Evolutionary conservation across 2,329 filamentous ascomycete species (phyloP), one percentile per base, ranked within the genome.

Genomic region (Botrytis elliptica): DNA sequence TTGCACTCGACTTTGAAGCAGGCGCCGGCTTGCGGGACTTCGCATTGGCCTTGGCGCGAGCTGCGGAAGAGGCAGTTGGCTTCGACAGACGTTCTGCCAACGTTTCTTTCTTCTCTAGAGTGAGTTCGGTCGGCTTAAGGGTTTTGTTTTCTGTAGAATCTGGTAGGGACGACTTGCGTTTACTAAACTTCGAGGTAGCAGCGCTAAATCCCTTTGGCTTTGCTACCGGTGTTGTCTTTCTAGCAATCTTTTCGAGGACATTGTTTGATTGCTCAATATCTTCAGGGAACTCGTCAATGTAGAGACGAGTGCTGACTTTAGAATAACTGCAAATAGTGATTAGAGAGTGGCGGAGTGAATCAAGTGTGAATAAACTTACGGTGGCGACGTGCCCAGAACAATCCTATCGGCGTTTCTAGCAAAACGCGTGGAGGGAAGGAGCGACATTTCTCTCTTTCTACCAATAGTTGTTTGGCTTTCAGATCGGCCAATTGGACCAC

Each of bases 141-240:
- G 49, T 33, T 29, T 68, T n/a, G 16, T 68, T 68, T 25, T 68
- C 66, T 29, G 49, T 25, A 12, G 66, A 68, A 40, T 68, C 66
- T 29, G 66, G 66, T 0, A 68, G 38, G 8, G 66, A 68, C 6
- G 66, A 68, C 25, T 42, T 29, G n/a, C 66, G 22, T 40, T 52
- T n/a, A 20, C 38, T n/a, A 10, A 64, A 64, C 8, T 64, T 64
- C 25, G 62, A 20, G 38, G 40, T 29, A 20, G 38, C 62, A 42
- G 14, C 62, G n/a, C 40, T 22, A 1, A 65, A 12, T 44, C 40
- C 62, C n/a, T 65, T 65, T 7, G 62, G 62, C 38, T 44, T 64
- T 42, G 38, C n/a, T 22, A 38, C 1, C 22, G 36, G 40, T n/a
- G 25, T 38, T 7, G 12, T 57, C 12, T 66, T 66, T 46, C 18